Base-by-base conservation (phyloP, 441 rosid species). In the Bocquillonia castaneifolia region DNA sequence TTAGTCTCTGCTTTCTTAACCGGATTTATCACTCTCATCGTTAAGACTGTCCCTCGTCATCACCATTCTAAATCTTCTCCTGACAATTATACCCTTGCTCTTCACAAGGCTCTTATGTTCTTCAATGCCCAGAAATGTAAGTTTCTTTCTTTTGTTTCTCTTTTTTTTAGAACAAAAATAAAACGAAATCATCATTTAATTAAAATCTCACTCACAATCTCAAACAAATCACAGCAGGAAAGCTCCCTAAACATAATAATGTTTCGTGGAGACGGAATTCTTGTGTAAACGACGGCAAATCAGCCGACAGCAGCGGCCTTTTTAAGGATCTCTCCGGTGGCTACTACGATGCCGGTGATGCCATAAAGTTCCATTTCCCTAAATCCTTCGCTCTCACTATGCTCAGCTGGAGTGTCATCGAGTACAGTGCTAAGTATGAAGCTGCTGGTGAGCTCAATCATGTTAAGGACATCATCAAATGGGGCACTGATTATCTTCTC, bases 341-440 rank as follows among this genome's bases (percentile, higher is more conserved):
- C 0, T 94, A 80, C 57, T 94, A 88, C 25, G 99, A 94, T 60
- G 98, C 94, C 2, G 99, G 99, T 25, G 97, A 92, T 81, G 87
- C 99, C 23, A 87, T 92, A 71, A 94, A 94, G 81, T 91, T 88
- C 82, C 73, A 82, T 66, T 94, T 90, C 73, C 99, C 96, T 0
- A 71, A 75, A 47, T 83, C 99, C 45, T 94, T 85, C 63, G 79
- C 99, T 28, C 83, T 94, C 84, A 92, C 99, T 3, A 82, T 94
- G 92, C 72, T 93, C 75, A 93, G 99, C 77, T 93, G 99, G 99
- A 93, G 97, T 64, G 99, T 93, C 5, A 91, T 91, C n/a, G 99
- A 93, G 73, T 93, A 93, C 76, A 86, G 96, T 36, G 85, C 85
- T 1, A 93, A 93, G 68, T 93, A 89, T n/a, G 85, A 91, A 72